Evolutionary conservation across 2,329 filamentous ascomycete species (phyloP).

Genomic region (Fusarium lyarnte): DNA sequence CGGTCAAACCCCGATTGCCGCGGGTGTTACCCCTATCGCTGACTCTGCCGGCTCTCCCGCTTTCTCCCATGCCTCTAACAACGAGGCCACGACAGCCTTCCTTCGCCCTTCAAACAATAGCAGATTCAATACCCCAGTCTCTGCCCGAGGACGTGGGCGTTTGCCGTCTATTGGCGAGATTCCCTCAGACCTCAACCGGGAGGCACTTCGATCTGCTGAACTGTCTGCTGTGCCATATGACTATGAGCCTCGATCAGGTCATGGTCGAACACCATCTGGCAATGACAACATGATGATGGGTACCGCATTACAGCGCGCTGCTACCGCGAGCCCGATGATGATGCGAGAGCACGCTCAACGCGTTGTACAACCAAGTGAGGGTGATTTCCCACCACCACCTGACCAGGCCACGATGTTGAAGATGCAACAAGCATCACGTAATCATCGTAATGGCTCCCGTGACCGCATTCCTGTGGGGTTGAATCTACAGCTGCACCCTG

Average conservation of each 20-base stretch:
- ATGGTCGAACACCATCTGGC: constrained; percentile 52
- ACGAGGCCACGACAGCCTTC: constrained; percentile 73
- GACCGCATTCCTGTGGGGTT: constrained; percentile 80
- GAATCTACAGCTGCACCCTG: constrained; percentile 70
- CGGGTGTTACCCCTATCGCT: constrained; percentile 87
- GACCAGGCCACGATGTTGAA: constrained; percentile 68
- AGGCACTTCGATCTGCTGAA: constrained; percentile 42
- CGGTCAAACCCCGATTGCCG: constrained; percentile 78
- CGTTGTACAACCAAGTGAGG: constrained; percentile 45
- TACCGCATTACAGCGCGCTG: constrained; percentile 67
- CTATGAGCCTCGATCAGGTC: constrained; percentile 41
- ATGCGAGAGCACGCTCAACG: constrained; percentile 59
- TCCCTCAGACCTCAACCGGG: constrained; percentile 47
- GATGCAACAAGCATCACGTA: constrained; percentile 66
- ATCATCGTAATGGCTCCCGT: constrained; percentile 74
- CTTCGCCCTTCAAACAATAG: constrained; percentile 73
- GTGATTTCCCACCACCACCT: constrained; percentile 68
- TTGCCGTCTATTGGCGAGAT: constrained; percentile 80
- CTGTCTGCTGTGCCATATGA: constrained; percentile 37
- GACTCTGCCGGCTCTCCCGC: constrained; percentile 74
- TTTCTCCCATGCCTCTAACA: constrained; percentile 58
- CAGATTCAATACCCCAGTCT: constrained; percentile 74
- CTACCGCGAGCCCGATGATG: constrained; percentile 75
- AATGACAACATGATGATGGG: constrained; percentile 55
- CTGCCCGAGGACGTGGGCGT: constrained; percentile 69